phyloP scores from a whole-genome alignment of 805 yeast species.

The Teunomyces aglyptinius region DNA sequence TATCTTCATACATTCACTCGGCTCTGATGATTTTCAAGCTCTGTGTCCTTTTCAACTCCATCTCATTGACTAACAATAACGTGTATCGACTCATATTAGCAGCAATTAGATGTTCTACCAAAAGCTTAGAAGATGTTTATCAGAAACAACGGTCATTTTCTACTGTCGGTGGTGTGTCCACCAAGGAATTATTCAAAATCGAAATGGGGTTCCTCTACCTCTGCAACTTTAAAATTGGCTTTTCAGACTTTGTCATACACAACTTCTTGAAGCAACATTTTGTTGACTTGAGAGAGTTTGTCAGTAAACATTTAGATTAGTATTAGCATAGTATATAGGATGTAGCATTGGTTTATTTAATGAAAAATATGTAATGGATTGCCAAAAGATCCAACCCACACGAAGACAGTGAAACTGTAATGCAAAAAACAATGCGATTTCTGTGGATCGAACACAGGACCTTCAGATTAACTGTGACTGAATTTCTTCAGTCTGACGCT shows the following conservation, averaged over 20 bases:
- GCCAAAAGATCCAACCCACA: not conserved
- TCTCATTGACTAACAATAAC: constrained; percentile 34
- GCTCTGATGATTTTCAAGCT: constrained; percentile 38
- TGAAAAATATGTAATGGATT: not conserved
- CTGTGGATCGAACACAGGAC: constrained; percentile 90
- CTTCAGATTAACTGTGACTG: constrained; percentile 56
- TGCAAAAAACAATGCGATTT: constrained; percentile 46
- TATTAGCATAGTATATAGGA: not conserved
- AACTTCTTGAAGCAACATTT: constrained; percentile 33
- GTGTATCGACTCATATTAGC: constrained; percentile 41
- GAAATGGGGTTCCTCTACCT: constrained; percentile 52
- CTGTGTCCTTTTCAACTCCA: constrained; percentile 30
- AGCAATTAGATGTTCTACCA: constrained; percentile 37
- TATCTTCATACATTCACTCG: constrained; percentile 38
- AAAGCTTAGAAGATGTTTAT: constrained; percentile 45
- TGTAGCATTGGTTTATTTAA: not conserved
- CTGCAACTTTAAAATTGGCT: constrained; percentile 48
- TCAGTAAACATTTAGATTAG: constrained; percentile 9
- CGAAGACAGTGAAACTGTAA: not conserved
- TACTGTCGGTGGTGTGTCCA: constrained; percentile 43
- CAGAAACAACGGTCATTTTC: constrained; percentile 43
- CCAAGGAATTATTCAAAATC: constrained; percentile 43
- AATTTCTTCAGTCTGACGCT: constrained; percentile 29
- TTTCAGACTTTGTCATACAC: constrained; percentile 34
- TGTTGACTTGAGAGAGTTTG: constrained; percentile 28